Conservation (phyloP, 306 rosid species). For the Casuarina glauca region DNA sequence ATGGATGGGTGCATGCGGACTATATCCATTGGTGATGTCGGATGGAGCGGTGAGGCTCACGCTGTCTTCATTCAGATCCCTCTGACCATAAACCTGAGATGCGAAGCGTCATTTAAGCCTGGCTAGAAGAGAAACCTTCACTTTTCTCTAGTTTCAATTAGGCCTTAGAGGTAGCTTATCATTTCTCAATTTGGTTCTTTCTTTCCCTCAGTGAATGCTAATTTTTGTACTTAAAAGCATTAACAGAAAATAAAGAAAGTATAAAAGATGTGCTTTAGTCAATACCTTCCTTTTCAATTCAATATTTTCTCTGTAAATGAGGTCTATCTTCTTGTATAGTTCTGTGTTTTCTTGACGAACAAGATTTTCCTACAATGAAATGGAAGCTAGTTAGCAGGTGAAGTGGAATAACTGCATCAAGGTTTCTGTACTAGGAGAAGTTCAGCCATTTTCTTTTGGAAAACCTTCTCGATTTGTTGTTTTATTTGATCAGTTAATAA, state of each 20-base stretch:
- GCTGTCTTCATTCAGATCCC: constrained; percentile 21
- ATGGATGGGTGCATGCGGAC: constrained; percentile 21
- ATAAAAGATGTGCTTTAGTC: background rate
- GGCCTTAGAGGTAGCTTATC: background rate
- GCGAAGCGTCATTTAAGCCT: background rate
- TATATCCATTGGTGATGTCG: constrained; percentile 6
- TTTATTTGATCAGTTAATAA: constrained; percentile 44
- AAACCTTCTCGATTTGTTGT: constrained; percentile 46
- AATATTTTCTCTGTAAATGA: constrained; percentile 33
- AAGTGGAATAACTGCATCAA: background rate
- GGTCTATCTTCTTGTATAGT: background rate
- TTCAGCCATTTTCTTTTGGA: background rate
- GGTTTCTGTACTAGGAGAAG: background rate
- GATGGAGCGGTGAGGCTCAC: constrained; percentile 20
- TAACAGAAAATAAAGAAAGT: background rate
- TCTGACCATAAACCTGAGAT: constrained; percentile 25
- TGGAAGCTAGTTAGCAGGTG: background rate
- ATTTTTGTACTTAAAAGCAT: background rate
- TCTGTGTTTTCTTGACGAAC: constrained; percentile 35
- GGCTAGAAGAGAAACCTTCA: background rate
- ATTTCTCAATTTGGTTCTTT: background rate
- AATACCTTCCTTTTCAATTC: constrained; percentile 41
- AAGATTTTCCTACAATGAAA: constrained; percentile 29
- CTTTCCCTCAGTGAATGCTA: background rate
- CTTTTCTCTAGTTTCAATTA: background rate